Conservation (phyloP, 495 filamentous ascomycete species). For the Penicilliopsis zonata region DNA sequence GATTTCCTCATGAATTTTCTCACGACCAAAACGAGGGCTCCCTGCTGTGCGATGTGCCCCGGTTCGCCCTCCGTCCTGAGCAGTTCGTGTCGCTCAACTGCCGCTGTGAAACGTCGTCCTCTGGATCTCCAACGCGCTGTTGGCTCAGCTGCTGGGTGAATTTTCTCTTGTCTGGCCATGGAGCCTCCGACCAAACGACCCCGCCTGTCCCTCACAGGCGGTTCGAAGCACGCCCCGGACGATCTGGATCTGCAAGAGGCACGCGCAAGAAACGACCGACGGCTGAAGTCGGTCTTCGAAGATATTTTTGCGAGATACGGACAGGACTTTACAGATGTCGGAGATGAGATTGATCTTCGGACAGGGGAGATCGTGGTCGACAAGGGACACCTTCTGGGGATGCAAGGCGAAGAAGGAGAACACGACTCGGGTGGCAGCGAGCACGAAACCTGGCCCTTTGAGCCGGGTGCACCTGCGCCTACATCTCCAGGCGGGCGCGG, state of each 20-base stretch:
- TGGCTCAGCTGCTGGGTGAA: too few relatives aligned
- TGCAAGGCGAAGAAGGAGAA: constrained; percentile 40
- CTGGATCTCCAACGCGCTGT: too few relatives aligned
- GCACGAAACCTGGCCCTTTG: constrained; percentile 8
- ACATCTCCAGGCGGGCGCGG: too few relatives aligned
- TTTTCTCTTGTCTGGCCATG: too few relatives aligned
- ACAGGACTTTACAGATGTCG: constrained; percentile 66
- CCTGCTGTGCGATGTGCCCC: too few relatives aligned
- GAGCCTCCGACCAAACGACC: constrained; percentile 46
- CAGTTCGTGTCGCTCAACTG: too few relatives aligned
- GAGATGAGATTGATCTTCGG: constrained; percentile 68
- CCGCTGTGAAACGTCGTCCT: too few relatives aligned
- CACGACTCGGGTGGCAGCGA: constrained; percentile 13
- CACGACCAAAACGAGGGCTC: too few relatives aligned
- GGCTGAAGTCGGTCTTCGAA: constrained; percentile 72
- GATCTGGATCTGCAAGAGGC: constrained; percentile 40
- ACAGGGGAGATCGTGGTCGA: constrained; percentile 73
- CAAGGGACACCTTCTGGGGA: constrained; percentile 65
- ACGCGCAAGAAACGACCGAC: constrained; percentile 47
- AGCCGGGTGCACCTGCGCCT: constrained; percentile 2
- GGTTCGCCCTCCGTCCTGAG: too few relatives aligned
- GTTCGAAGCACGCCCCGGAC: constrained; percentile 25
- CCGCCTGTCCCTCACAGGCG: constrained; percentile 31
- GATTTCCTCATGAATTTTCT: too few relatives aligned
- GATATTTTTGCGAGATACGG: constrained; percentile 80